Evolutionary conservation across 352 stramenopile species (phyloP).

Genomic region (Pythium utonaiense): DNA sequence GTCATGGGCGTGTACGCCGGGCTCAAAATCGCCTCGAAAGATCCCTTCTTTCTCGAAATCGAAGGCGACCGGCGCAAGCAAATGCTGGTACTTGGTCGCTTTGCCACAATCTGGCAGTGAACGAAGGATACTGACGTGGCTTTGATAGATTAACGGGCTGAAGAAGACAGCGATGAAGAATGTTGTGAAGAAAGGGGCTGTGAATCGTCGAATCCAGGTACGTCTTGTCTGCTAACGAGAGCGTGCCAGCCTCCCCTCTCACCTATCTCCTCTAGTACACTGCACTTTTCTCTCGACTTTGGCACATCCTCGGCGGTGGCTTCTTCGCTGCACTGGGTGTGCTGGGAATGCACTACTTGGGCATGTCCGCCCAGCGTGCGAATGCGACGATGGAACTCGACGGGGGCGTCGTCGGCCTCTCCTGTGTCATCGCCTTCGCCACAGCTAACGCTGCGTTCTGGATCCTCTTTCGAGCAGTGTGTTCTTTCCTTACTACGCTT

Average conservation of each 20-base stretch:
- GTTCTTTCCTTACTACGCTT: background rate
- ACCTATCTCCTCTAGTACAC: too few relatives aligned
- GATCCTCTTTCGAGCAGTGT: slow-evolving; percentile 71
- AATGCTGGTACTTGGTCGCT: slow-evolving; percentile 5
- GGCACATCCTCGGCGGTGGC: slow-evolving; percentile 43
- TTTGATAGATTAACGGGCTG: slow-evolving; percentile 26
- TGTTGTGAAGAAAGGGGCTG: slow-evolving; percentile 43
- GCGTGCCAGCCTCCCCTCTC: too few relatives aligned
- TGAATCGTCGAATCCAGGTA: slow-evolving; percentile 37
- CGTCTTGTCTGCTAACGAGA: too few relatives aligned
- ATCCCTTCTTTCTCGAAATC: slow-evolving; percentile 67
- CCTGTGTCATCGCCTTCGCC: slow-evolving; percentile 53
- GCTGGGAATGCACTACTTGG: slow-evolving; percentile 70
- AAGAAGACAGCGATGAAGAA: slow-evolving; percentile 41
- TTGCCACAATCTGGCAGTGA: too few relatives aligned
- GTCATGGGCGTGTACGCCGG: slow-evolving; percentile 57
- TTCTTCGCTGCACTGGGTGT: slow-evolving; percentile 56
- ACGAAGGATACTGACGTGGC: background rate
- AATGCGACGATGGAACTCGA: slow-evolving; percentile 45
- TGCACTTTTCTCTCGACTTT: slow-evolving; percentile 55
- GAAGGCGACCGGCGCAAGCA: slow-evolving; percentile 49
- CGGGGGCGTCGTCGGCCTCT: slow-evolving; percentile 39
- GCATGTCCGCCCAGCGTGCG: slow-evolving; percentile 64
- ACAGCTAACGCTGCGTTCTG: slow-evolving; percentile 66
- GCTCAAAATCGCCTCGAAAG: slow-evolving; percentile 51